Base-by-base conservation (phyloP, 139 green algal genomes). In the Deuterostichococcus epilithicus region DNA sequence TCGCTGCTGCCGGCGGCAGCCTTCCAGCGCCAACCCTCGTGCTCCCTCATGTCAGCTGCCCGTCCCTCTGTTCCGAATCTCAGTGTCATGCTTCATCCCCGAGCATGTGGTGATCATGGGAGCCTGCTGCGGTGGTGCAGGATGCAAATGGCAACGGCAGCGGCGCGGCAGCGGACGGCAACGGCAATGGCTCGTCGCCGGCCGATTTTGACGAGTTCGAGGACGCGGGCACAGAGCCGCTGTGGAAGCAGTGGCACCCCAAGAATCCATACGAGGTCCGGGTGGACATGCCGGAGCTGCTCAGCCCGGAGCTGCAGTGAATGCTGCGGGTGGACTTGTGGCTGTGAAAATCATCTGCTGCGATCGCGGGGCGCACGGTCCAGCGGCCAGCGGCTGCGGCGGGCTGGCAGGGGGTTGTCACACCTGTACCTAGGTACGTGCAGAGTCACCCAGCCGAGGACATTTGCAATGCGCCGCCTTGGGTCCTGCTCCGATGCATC, bases 231-330 rank as follows among this genome's bases (percentile, higher is more conserved):
- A 23, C 3, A 20, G 18, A 13, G 5, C 18, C 26, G 13, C 20
- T 63, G 52, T 63, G 52, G 52, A 28, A 63, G 52, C 20, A 25
- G 52, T 63, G 52, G 80, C 79, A 80, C 34, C 45, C 81, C n/a
- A 75, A 72, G 26, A 89, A 80, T 65, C 86, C 86, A 13, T 90
- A 90, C 76, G 47, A 44, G 0, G 68, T 89, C 8, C 81, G 81
- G 37, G 73, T 67, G 3, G 86, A 91, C 80, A 78, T 91, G 59
- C 47, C 69, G 3, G 71, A 90, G 38, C 39, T 90, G 68, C 72
- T 90, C 26, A 66, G 33, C 45, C 25, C 78, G 5, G 65, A 73
- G 38, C 70, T 75, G 70, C 70, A 63, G 20, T 63, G 52, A 63
- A 52, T 52, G 13, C 42, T 52, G 8, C 42, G 42, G 42, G 8